Base-by-base conservation (phyloP, 2,329 filamentous ascomycete species). In the Furcasterigmium furcatum region DNA sequence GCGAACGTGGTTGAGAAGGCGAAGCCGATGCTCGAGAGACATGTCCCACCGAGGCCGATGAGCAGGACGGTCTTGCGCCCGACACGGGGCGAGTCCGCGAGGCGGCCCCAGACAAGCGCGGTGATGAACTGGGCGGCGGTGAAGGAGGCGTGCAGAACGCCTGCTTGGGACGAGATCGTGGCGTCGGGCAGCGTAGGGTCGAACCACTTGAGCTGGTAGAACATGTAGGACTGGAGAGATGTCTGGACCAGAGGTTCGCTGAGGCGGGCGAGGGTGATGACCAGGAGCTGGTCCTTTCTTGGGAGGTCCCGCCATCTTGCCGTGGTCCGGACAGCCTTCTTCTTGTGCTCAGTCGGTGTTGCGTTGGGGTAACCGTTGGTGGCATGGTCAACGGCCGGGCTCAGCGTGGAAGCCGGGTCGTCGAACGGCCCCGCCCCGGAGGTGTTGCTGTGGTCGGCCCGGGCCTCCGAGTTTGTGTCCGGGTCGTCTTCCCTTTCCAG, bases 141-240 rank as follows among this genome's bases (percentile, higher is more conserved):
- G 60, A 95, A 95, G 32, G 83, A 84, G 12, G 86, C 88, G 40
- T 88, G 82, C 20, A 95, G 71, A 3, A 95, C 68, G 32, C 90
- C 90, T 1, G 87, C 87, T 61, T 94, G 89, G 18, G 77, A 75
- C 0, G 90, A 81, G 53, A 95, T 91, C 2, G 78, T 82, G 20
- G 87, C 75, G 53, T 77, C 70, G 0, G 79, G 65, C 13, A 80
- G 67, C 9, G 57, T 64, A 1, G 73, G 68, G 47, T 79, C 70
- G 55, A 95, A 92, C 47, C 85, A 92, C 55, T 82, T 83, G n/a
- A 96, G 78, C 63, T 94, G 88, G 64, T 92, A 95, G 67, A 89
- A 95, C 73, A 95, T 83, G 65, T 95, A 95, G 2, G 87, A 71
- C 64, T 75, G 74, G 9, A 91, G 65, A 12, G 84, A 88, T 1